Percentiles rank a stretch among this genome's conserved stretches.
Evolutionary conservation across 148 eudicot species (phyloP).

Genomic region (Chenopodium suecicum): DNA sequence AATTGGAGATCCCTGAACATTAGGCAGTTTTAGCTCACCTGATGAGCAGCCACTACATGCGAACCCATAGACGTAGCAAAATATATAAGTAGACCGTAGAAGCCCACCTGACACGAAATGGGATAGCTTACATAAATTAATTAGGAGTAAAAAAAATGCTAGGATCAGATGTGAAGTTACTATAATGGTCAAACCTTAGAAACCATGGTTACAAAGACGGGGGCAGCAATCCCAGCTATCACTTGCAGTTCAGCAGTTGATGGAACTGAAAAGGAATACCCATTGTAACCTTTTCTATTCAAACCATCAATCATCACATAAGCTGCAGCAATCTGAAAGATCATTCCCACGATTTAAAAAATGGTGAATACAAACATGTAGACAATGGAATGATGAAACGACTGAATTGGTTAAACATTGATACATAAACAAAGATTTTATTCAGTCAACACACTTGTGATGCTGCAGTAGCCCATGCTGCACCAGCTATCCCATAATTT

Average conservation of each 20-base stretch:
- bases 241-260: conserved; percentile 57
- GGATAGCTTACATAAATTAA: conserved; percentile 10
- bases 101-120: conserved; percentile 48
- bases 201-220: conserved; percentile 75
- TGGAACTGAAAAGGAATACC: conserved; percentile 59
- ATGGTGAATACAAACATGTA: background rate
- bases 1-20: background rate
- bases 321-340: conserved; percentile 75
- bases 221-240: conserved; percentile 75
- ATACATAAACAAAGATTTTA: background rate
- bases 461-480: conserved; percentile 95
- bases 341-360: conserved; percentile 2
- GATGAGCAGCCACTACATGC: conserved; percentile 85
- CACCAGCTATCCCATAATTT: conserved; percentile 89
- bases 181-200: conserved; percentile 61
- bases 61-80: conserved; percentile 95
- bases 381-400: background rate
- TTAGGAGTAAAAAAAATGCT: background rate
- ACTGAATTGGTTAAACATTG: background rate
- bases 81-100: conserved; percentile 70
- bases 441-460: conserved; percentile 59
- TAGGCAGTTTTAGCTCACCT: conserved; percentile 45
- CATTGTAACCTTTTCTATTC: conserved; percentile 84
- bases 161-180: background rate
- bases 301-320: conserved; percentile 73